Evolutionary conservation across 306 rosid genomes (phyloP).

Genomic region (Begonia fuchsioides): DNA sequence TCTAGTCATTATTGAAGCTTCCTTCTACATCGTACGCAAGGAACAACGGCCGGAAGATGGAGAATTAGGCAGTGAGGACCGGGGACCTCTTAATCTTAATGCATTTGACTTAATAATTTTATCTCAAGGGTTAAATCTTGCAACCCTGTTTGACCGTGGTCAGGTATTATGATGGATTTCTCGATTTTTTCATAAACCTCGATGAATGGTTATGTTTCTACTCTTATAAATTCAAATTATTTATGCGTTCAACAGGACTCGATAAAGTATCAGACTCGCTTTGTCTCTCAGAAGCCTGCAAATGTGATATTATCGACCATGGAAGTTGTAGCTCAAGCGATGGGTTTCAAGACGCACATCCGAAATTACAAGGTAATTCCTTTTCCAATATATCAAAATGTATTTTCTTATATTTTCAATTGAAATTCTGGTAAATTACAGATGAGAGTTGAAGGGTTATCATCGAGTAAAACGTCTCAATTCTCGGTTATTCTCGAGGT

Average conservation of each 20-base stretch:
- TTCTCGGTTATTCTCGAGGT: constrained; percentile 81
- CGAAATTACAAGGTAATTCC: constrained; percentile 61
- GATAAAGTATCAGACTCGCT: constrained; percentile 57
- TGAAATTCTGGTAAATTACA: constrained; percentile 21
- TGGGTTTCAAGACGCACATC: constrained; percentile 85
- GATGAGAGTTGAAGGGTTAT: constrained; percentile 88
- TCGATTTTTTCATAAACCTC: no score
- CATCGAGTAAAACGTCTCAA: constrained; percentile 41
- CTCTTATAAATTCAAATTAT: neutral
- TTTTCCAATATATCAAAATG: neutral
- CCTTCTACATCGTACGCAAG: constrained; percentile 18
- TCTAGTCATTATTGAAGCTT: neutral
- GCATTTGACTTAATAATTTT: constrained; percentile 77
- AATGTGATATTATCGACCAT: constrained; percentile 69
- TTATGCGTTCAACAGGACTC: constrained; percentile 33
- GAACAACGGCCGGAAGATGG: constrained; percentile 29
- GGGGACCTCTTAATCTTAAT: constrained; percentile 64
- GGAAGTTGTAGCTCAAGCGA: constrained; percentile 91
- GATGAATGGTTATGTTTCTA: neutral
- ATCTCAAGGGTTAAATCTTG: constrained; percentile 86
- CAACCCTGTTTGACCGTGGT: constrained; percentile 63
- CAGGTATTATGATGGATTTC: constrained; percentile 22
- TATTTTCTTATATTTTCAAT: neutral
- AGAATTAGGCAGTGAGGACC: constrained; percentile 38
- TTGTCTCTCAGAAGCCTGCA: constrained; percentile 78